Evolutionary conservation across 495 filamentous ascomycete species (phyloP), one percentile per base, ranked within the genome.

Genomic region (Aspergillus steynii): DNA sequence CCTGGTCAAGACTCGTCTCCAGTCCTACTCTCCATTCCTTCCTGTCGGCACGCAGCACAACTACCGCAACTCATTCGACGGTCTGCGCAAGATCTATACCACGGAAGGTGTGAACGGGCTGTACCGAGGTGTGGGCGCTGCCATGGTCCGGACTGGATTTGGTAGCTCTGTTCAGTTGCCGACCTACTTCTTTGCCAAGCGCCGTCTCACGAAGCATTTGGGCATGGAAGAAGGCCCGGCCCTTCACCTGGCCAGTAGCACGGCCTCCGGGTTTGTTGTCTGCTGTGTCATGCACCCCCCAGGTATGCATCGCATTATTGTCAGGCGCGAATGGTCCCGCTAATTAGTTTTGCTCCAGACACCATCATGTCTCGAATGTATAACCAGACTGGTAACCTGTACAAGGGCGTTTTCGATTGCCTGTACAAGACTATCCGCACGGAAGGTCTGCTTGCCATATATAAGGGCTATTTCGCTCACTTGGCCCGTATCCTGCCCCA

Each of bases 291-390:
- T 99, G 95, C 96, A 99, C 73, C 95, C 95, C 34, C 95, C 95
- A 66, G 91, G 91, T 94, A 81, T 58, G 66, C 65, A 46, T 12
- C 26, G 15, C 4, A n/a, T 45, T 9, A 50, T 50, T 51, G 9
- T 15, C 55, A 64, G 51, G 65, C 26, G 15, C 32, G 20, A 3
- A 25, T 32, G 4, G 27, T 14, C 26, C 37, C 14, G 34, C 68
- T 75, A 64, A 74, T 65, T 26, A 34, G 26, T 34, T 4, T 52
- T 34, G n/a, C 28, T 58, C 6, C 60, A 92, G 95, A 99, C 72
- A 98, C 96, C 8, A 91, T 99, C 76, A 99, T 99, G 95, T 93
- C 90, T 54, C 88, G 95, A 37, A 89, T 99, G 84, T 99, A 99
- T 78, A 99, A 99, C 80, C 95, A 99, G 75, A 94, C 93, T 56